Percentiles rank a stretch among this genome's conserved stretches.
These are phyloP conservation scores for Chenopodium berlandieri DNA, from an alignment of 148 eudicot species.

Conservation along the genomic window DNA sequence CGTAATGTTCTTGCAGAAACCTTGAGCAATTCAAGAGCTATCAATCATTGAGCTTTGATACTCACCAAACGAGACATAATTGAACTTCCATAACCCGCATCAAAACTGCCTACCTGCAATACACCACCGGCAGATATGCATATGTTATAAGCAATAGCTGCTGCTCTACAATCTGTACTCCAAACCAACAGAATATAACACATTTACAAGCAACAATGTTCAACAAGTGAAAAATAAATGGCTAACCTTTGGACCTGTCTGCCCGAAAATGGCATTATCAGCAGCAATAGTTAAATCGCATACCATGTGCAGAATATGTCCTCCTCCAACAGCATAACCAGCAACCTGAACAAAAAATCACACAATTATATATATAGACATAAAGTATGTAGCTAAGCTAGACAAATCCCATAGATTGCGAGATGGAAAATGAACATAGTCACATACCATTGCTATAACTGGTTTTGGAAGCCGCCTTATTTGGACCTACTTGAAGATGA, in stretches of 20 bases:
- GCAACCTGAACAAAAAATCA: slow-evolving; percentile 61
- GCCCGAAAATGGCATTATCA: slow-evolving; percentile 94
- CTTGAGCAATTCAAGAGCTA: background rate
- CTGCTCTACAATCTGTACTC: background rate
- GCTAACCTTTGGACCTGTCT: slow-evolving; percentile 91
- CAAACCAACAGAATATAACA: background rate
- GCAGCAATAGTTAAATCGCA: slow-evolving; percentile 98
- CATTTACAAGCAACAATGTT: background rate
- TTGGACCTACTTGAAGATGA: slow-evolving; percentile 53
- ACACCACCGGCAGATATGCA: background rate
- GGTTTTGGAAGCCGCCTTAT: slow-evolving; percentile 96
- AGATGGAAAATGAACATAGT: slow-evolving; percentile 38
- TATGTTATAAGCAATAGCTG: background rate
- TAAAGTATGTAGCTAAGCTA: background rate
- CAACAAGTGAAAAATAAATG: background rate
- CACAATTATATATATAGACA: background rate
- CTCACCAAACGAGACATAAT: slow-evolving; percentile 94
- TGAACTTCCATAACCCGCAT: slow-evolving; percentile 96
- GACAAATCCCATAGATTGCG: background rate
- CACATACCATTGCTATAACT: slow-evolving; percentile 88
- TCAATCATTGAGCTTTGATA: slow-evolving; percentile 10
- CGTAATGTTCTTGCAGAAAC: background rate
- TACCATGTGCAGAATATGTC: slow-evolving; percentile 92
- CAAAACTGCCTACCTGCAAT: slow-evolving; percentile 93
- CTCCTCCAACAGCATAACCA: slow-evolving; percentile 98